Conservation (phyloP, 495 filamentous ascomycete species). For the Usnea hakonensis region DNA sequence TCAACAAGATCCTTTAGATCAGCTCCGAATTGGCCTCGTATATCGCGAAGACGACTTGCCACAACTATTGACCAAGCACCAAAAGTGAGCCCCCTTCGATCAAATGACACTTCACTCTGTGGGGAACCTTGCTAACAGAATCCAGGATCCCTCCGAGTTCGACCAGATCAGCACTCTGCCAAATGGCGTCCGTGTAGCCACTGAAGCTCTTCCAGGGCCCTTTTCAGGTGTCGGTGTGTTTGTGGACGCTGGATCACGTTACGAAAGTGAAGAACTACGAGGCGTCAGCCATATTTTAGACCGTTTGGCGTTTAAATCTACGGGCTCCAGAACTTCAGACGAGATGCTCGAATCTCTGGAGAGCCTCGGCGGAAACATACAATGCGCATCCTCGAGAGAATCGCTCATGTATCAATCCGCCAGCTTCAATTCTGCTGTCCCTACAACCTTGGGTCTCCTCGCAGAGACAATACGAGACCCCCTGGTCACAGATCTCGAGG, state of each 20-base stretch:
- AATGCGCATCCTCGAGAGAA: slow-evolving; percentile 91
- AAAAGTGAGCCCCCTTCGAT: no score
- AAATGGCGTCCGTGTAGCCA: slow-evolving; percentile 92
- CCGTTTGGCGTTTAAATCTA: slow-evolving; percentile 93
- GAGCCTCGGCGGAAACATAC: slow-evolving; percentile 84
- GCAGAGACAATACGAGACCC: slow-evolving; percentile 93
- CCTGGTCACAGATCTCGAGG: slow-evolving; percentile 81
- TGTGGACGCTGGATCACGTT: slow-evolving; percentile 91
- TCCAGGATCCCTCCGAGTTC: slow-evolving; percentile 77
- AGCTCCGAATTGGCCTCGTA: background rate
- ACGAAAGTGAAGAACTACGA: slow-evolving; percentile 76
- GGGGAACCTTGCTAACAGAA: background rate
- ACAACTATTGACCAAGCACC: slow-evolving; percentile 19
- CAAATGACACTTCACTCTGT: no score
- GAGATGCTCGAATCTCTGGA: slow-evolving; percentile 83
- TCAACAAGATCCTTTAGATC: slow-evolving; percentile 2
- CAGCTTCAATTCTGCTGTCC: slow-evolving; percentile 91
- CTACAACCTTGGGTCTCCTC: slow-evolving; percentile 71
- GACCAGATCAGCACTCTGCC: slow-evolving; percentile 83
- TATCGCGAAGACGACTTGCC: slow-evolving; percentile 18
- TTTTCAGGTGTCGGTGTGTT: slow-evolving; percentile 96
- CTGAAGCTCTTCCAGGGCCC: slow-evolving; percentile 88
- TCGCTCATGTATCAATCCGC: slow-evolving; percentile 98
- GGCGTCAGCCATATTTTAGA: slow-evolving; percentile 97
- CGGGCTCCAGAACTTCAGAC: slow-evolving; percentile 60